Evolutionary conservation across 768 basidiomycete genomes (phyloP).

Genomic region (Suillus americanus): DNA sequence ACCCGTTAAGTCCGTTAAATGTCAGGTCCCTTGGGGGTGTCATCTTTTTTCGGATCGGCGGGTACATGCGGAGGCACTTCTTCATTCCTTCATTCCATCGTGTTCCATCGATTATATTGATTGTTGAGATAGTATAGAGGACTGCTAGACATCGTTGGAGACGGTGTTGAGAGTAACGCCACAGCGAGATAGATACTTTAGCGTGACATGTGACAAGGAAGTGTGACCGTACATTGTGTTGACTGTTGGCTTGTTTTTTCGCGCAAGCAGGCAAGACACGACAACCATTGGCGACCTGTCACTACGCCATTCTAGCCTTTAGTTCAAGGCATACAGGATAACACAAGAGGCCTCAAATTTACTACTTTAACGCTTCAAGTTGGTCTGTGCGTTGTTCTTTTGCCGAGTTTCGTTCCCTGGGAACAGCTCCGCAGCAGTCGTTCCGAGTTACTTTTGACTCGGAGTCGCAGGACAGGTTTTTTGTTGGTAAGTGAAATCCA

Average conservation of each 20-base stretch:
- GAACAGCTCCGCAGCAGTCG: slow-evolving; percentile 25
- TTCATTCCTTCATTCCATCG: slow-evolving; percentile 8
- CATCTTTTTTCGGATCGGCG: slow-evolving; percentile 20
- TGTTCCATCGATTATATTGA: not conserved
- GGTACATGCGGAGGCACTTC: slow-evolving; percentile 14
- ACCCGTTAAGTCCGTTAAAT: slow-evolving; percentile 19
- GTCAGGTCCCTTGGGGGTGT: slow-evolving; percentile 18
- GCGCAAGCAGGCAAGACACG: slow-evolving; percentile 8
- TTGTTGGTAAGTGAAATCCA: slow-evolving; percentile 10
- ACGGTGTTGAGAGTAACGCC: slow-evolving; percentile 14
- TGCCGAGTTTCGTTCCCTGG: slow-evolving; percentile 19
- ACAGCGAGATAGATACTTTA: slow-evolving; percentile 4
- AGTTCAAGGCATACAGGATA: not conserved
- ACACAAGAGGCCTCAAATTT: not conserved
- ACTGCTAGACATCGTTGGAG: slow-evolving; percentile 5
- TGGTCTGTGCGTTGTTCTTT: slow-evolving; percentile 2
- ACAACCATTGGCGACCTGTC: slow-evolving; percentile 4
- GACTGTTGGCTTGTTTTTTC: slow-evolving; percentile 12
- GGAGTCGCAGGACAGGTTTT: slow-evolving; percentile 10
- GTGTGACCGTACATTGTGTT: slow-evolving; percentile 18
- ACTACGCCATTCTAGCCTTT: not conserved
- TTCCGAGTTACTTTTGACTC: slow-evolving; percentile 12
- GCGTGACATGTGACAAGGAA: slow-evolving; percentile 31
- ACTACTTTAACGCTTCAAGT: not conserved
- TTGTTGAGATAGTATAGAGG: not conserved